Base-by-base conservation (phyloP, 768 basidiomycete species). In the Scleroderma citrinum region DNA sequence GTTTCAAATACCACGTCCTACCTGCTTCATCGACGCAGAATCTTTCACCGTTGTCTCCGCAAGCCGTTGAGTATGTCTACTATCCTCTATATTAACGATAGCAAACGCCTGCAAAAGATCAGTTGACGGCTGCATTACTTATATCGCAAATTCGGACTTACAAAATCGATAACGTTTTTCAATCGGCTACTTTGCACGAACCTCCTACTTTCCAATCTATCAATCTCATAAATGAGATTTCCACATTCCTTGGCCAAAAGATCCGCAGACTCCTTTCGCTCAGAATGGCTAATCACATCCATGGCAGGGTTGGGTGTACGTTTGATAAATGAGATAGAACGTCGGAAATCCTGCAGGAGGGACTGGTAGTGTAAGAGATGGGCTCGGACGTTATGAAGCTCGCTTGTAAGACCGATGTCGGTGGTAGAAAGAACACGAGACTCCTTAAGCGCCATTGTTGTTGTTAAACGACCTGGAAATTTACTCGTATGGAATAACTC, bases 351-450 rank as follows among this genome's bases (percentile, higher is more conserved):
- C 14, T 74, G 69, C 20, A 82, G 68, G 24, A 83, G 72, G 7
- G 74, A 72, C 13, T 71, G 70, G 58, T 80, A 80, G 51, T 81
- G 76, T 24, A 81, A 62, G 5, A 82, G 64, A 58, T 81, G 78
- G 0, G 81, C 81, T 41, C 78, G 77, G 19, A 82, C 58, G 49
- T 75, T 71, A 58, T 82, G 78, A 17, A 82, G 65, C 54, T 82
- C 76, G 20, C 73, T 74, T 3, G 80, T 80, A 19, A 76, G 60
- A 3, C 54, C 39, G 24, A 65, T 69, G 40, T 72, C 69, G 52
- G 65, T 68, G 12, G 67, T 71, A 1, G 42, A 53, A 32, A 71
- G 60, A 3, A 73, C 71, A 7, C 63, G 50, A 3, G 69, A 60
- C 72, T 82, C 80, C 77, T 81, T 44, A 44, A 44, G 7, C 32